A percentile compares a stretch with the other conserved stretches of the same genome.
phyloP scores from a whole-genome alignment of 164 flowering plant genomes.

The Litsea cubeba region DNA sequence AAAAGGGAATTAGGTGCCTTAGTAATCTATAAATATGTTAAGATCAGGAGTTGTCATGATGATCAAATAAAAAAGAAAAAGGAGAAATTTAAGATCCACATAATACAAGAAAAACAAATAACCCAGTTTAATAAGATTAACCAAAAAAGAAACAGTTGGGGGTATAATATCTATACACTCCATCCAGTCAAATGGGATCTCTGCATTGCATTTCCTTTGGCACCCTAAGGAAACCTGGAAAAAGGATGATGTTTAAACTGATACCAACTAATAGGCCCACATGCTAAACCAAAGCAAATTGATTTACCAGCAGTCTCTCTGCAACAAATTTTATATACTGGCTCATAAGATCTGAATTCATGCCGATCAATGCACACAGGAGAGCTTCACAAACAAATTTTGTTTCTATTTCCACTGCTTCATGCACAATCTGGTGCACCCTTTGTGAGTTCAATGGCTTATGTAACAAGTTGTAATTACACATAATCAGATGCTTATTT shows the following conservation, averaged over 20 bases:
- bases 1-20: background rate
- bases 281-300: slow-evolving; percentile 8
- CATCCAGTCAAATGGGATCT: slow-evolving; percentile 95
- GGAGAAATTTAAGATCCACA: too few species aligned
- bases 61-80: too few species aligned
- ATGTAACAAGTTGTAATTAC: slow-evolving; percentile 41
- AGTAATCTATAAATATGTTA: background rate
- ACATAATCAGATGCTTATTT: background rate
- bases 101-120: too few species aligned
- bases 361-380: slow-evolving; percentile 78
- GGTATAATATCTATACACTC: slow-evolving; percentile 52
- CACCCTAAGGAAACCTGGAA: slow-evolving; percentile 59
- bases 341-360: slow-evolving; percentile 76
- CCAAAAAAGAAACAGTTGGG: background rate
- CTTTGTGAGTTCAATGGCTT: slow-evolving; percentile 42
- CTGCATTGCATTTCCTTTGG: slow-evolving; percentile 49
- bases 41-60: background rate
- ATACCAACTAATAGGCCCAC: background rate
- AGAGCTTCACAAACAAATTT: slow-evolving; percentile 87
- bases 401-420: slow-evolving; percentile 82
- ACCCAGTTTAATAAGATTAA: background rate
- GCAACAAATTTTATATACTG: slow-evolving; percentile 88
- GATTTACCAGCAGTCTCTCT: slow-evolving; percentile 60
- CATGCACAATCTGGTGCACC: slow-evolving; percentile 57
- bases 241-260: background rate